A percentile compares a stretch with the other conserved stretches of the same genome.
phyloP scores from a whole-genome alignment of 164 flowering plant species.

The Dillenia suffruticosa region DNA sequence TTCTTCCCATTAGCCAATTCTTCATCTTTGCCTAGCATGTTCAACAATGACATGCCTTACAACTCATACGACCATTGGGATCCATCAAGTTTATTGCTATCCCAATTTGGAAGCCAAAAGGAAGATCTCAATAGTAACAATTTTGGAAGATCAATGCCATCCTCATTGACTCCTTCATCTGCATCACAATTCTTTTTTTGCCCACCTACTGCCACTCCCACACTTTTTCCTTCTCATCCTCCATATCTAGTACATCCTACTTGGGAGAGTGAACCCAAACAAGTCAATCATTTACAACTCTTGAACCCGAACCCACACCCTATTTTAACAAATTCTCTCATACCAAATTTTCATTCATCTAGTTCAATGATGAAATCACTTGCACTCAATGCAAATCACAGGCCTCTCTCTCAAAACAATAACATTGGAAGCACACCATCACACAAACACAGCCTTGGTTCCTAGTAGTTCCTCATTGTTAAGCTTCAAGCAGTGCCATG shows the following conservation, averaged over 20 bases:
- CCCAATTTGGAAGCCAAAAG: slow-evolving; percentile 28
- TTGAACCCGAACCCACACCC: slow-evolving; percentile 34
- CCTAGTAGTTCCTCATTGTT: too few relatives aligned
- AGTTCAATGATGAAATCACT: slow-evolving; percentile 24
- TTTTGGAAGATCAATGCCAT: slow-evolving; percentile 23
- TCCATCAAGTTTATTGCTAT: slow-evolving; percentile 30
- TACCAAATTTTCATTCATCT: slow-evolving; percentile 21
- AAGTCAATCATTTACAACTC: slow-evolving; percentile 43
- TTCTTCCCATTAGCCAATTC: slow-evolving; percentile 24
- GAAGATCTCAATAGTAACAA: slow-evolving; percentile 35
- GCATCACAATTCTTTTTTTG: slow-evolving; percentile 44
- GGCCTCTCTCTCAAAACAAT: slow-evolving; percentile 18
- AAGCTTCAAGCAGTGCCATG: too few relatives aligned
- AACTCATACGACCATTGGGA: slow-evolving; percentile 47
- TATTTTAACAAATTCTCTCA: slow-evolving; percentile 23
- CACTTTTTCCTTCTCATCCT: slow-evolving; percentile 29
- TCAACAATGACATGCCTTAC: slow-evolving; percentile 29
- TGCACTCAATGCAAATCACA: slow-evolving; percentile 25
- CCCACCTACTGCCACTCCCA: slow-evolving; percentile 35
- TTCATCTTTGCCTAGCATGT: slow-evolving; percentile 25
- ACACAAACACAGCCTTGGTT: slow-evolving; percentile 2
- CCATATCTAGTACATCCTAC: slow-evolving; percentile 1
- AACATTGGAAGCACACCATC: slow-evolving; percentile 14
- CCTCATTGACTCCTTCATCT: slow-evolving; percentile 29
- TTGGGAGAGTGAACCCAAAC: slow-evolving; percentile 38